Percentiles rank a stretch among this genome's conserved stretches.
Conservation (phyloP, 345 rosid species). For the Citrus medica region DNA sequence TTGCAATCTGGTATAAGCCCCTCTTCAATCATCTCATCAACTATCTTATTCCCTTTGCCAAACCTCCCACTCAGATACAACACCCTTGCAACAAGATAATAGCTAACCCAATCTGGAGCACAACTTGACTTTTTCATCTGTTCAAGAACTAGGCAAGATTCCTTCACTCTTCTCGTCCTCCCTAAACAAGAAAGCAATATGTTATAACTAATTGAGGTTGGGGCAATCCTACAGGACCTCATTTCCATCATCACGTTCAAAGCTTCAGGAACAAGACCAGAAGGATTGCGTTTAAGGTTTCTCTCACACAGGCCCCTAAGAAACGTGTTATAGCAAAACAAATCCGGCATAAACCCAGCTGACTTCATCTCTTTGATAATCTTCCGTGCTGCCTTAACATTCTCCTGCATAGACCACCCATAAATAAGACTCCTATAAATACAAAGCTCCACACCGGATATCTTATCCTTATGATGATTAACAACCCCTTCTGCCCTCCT, state of each 20-base stretch:
- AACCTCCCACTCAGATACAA: slow-evolving; percentile 79
- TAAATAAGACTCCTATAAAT: slow-evolving; percentile 63
- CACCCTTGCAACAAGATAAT: slow-evolving; percentile 73
- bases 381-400: slow-evolving; percentile 68
- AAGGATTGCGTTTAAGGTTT: slow-evolving; percentile 62
- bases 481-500: slow-evolving; percentile 79
- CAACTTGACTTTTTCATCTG: slow-evolving; percentile 63
- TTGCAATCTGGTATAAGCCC: slow-evolving; percentile 54
- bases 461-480: slow-evolving; percentile 56
- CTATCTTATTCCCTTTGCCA: slow-evolving; percentile 67
- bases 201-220: slow-evolving; percentile 67
- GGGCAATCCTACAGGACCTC: slow-evolving; percentile 53
- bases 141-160: slow-evolving; percentile 60
- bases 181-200: slow-evolving; percentile 74
- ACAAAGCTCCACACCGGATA: slow-evolving; percentile 40
- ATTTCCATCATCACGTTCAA: slow-evolving; percentile 86
- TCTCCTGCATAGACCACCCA: slow-evolving; percentile 66
- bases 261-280: slow-evolving; percentile 83
- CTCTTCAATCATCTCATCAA: slow-evolving; percentile 72
- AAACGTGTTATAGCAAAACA: slow-evolving; percentile 68
- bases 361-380: slow-evolving; percentile 77
- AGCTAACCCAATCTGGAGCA: slow-evolving; percentile 65
- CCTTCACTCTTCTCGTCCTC: slow-evolving; percentile 74
- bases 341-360: slow-evolving; percentile 46
- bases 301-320: slow-evolving; percentile 70